These are phyloP conservation scores for Pyrenula massariospora DNA, from an alignment of 495 filamentous ascomycete species.

Conservation along the genomic window DNA sequence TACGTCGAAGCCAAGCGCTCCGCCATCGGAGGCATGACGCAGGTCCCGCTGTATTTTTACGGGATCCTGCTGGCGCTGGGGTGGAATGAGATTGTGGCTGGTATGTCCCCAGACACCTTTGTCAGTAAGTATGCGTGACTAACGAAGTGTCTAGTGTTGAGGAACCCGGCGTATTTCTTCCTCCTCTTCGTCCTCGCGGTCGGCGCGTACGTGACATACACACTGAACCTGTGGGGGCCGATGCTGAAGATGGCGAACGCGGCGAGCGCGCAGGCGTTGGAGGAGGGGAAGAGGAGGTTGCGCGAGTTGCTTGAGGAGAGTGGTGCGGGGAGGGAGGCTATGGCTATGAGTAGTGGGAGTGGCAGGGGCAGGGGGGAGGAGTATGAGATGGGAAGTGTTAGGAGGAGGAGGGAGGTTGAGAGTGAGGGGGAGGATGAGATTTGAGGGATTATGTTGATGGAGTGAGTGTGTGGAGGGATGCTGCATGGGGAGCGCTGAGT, in stretches of 20 bases:
- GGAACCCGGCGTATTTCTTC: conserved; percentile 87
- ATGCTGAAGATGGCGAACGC: conserved; percentile 91
- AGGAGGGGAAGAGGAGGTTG: conserved; percentile 79
- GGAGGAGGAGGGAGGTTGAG: background rate
- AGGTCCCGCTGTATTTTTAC: conserved; percentile 92
- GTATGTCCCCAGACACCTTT: conserved; percentile 35
- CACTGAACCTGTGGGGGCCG: conserved; percentile 87
- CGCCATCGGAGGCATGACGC: conserved; percentile 88
- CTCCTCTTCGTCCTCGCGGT: conserved; percentile 65
- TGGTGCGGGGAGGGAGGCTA: conserved; percentile 67
- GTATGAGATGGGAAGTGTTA: conserved; percentile 25
- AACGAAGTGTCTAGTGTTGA: conserved; percentile 52
- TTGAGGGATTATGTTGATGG: too few relatives aligned
- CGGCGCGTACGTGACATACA: conserved; percentile 79
- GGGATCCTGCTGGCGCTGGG: conserved; percentile 77
- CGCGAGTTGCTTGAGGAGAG: conserved; percentile 75
- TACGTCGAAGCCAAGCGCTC: conserved; percentile 95
- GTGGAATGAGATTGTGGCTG: conserved; percentile 92
- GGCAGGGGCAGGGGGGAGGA: conserved; percentile 18
- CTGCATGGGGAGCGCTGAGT: too few relatives aligned
- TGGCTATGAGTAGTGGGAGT: conserved; percentile 51
- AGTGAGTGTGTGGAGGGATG: too few relatives aligned
- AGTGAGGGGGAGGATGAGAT: background rate
- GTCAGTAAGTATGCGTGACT: conserved; percentile 1
- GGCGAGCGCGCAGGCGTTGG: conserved; percentile 71